A percentile compares a stretch with the other conserved stretches of the same genome.
Conservation (phyloP, 2,329 filamentous ascomycete species). For the Colletotrichum sp. region DNA sequence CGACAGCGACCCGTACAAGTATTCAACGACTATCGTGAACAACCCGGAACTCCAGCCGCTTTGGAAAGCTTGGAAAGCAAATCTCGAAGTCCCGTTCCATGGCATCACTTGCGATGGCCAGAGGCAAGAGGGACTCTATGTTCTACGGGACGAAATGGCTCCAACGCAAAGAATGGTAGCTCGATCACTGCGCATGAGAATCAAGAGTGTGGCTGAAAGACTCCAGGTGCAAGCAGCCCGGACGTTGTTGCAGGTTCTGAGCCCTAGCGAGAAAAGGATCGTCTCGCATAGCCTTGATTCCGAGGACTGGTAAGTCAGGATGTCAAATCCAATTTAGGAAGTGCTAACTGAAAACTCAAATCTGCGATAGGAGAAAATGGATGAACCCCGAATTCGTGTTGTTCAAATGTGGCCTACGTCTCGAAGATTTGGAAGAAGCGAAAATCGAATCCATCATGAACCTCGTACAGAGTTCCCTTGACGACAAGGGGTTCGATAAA, state of each 20-base stretch:
- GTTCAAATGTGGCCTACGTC: neutral
- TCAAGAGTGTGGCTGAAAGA: neutral
- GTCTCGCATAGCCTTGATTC: neutral
- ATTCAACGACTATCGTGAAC: neutral
- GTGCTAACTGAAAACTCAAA: neutral
- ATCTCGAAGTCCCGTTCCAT: neutral
- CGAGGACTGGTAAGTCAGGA: neutral
- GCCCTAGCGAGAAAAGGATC: neutral
- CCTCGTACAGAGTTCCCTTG: neutral
- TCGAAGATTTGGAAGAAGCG: neutral
- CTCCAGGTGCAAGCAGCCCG: neutral
- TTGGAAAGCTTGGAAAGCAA: neutral
- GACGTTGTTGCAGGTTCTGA: neutral
- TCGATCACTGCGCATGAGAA: fast-evolving
- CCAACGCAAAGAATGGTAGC: neutral
- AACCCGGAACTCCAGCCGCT: neutral
- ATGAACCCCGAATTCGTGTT: neutral
- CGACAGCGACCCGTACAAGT: neutral
- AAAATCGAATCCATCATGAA: neutral
- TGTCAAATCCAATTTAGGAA: neutral
- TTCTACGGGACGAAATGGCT: neutral
- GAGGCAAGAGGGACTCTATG: neutral
- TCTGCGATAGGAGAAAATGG: neutral
- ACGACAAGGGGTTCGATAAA: neutral
- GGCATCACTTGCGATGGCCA: neutral